Base-by-base conservation (phyloP, 306 rosid species). In the Carpinus viminea region DNA sequence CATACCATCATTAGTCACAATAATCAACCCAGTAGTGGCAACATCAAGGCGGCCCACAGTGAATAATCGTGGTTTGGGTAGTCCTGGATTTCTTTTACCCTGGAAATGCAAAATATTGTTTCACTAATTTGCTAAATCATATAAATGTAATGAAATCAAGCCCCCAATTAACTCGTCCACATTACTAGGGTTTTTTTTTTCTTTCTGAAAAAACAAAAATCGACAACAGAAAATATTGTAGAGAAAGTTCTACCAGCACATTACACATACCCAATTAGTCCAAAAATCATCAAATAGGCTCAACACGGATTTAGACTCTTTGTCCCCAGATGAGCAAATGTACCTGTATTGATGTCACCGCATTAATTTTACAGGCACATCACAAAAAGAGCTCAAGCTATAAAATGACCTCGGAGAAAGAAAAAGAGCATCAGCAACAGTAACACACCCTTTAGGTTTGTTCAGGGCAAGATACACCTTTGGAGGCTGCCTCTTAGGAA, bases 1-100 rank as follows among this genome's bases (percentile, higher is more conserved):
- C 84, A 50, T 78, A 91, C 98, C 98, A 70, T 94, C 98, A 81
- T 94, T 92, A 55, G 98, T 94, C 82, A 94, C 97, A 80, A 94
- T 81, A 86, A 94, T 89, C 84, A 94, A 86, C 62, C 98, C 98
- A 51, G 92, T 91, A 9, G 98, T 94, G 73, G 97, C 97, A 88
- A 94, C 98, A 86, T 94, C 98, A 81, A 94, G 97, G 78, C 98
- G 94, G 55, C 98, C 98, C 43, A 94, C 93, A 5, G 98, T 94
- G 77, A 92, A 94, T 62, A 94, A 75, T 45, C 98, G 83, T 53
- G 98, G 97, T 45, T 80, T 79, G 57, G 96, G 91, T 76, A 79
- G 79, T 53, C 95, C 98, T 18, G 88, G 79, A 74, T 86, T 79
- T 74, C 82, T 87, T 87, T 88, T 92, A 68, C 78, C 90, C 98